These are phyloP conservation scores for Ceraceosorus bombacis DNA, from an alignment of 1,284 basidiomycete genomes.

Conservation along the genomic window DNA sequence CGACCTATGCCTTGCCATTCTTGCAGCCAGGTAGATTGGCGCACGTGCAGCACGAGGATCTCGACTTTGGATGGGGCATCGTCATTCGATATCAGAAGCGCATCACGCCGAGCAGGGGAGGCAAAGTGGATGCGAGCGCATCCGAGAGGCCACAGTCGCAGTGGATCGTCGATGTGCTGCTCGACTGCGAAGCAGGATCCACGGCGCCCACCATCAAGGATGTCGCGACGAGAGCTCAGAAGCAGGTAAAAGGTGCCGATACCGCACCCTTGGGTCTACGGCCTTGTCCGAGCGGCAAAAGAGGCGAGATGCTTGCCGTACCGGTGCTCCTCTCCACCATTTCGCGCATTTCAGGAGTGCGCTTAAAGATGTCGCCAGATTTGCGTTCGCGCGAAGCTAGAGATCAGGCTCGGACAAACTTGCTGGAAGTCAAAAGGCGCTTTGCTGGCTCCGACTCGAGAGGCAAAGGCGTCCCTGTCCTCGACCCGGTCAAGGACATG, in stretches of 20 bases:
- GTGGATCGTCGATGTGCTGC: slow-evolving; percentile 87
- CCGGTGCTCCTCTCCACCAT: slow-evolving; percentile 82
- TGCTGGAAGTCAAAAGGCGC: slow-evolving; percentile 78
- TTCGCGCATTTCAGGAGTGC: slow-evolving; percentile 75
- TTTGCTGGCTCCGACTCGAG: slow-evolving; percentile 59
- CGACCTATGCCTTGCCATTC: slow-evolving; percentile 86
- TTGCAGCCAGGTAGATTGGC: slow-evolving; percentile 84
- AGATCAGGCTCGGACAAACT: slow-evolving; percentile 78
- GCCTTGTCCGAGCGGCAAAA: slow-evolving; percentile 26
- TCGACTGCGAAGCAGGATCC: slow-evolving; percentile 68
- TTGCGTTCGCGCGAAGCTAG: slow-evolving; percentile 67
- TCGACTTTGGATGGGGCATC: slow-evolving; percentile 94
- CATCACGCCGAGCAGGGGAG: slow-evolving; percentile 38
- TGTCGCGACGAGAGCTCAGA: neutral
- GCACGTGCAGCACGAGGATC: slow-evolving; percentile 72
- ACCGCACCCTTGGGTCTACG: slow-evolving; percentile 17
- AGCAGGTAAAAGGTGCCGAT: neutral
- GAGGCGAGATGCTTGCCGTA: slow-evolving; percentile 66
- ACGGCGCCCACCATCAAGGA: slow-evolving; percentile 50
- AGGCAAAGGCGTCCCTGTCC: slow-evolving; percentile 63
- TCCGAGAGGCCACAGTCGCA: slow-evolving; percentile 77
- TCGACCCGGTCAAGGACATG: slow-evolving; percentile 94
- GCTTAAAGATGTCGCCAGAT: slow-evolving; percentile 84
- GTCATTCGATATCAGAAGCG: slow-evolving; percentile 88
- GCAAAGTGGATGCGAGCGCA: neutral